phyloP scores from a whole-genome alignment of 768 basidiomycete genomes.

The Rickenella mellea region DNA sequence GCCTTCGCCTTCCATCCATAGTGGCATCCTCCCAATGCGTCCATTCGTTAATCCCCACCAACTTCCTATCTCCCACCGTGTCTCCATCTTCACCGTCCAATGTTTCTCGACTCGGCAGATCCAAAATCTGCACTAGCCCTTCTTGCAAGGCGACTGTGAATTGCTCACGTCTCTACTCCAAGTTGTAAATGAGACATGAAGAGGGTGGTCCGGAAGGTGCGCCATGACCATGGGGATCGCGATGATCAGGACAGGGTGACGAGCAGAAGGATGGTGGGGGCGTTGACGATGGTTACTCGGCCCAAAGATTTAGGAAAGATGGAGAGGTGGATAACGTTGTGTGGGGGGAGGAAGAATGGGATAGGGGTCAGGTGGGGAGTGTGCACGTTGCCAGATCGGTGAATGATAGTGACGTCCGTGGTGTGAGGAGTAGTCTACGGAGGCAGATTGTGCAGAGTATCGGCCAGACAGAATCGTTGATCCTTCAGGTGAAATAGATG shows the following conservation, averaged over 20 bases:
- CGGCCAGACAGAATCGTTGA: conserved; percentile 83
- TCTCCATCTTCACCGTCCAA: conserved; percentile 57
- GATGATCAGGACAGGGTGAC: too few species aligned
- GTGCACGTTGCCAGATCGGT: conserved; percentile 57
- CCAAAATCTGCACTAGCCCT: conserved; percentile 74
- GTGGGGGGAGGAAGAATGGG: conserved; percentile 24
- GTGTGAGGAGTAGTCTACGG: conserved; percentile 40
- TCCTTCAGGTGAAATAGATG: conserved; percentile 85
- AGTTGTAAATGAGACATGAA: conserved; percentile 53
- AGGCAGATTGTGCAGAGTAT: conserved; percentile 84
- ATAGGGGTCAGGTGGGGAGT: conserved; percentile 40
- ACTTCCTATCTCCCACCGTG: conserved; percentile 19
- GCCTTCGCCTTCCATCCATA: conserved; percentile 45
- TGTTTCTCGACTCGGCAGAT: conserved; percentile 65
- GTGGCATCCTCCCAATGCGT: conserved; percentile 16
- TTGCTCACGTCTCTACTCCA: conserved; percentile 70
- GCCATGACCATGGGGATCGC: too few species aligned
- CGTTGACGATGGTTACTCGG: too few species aligned
- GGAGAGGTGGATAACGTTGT: too few species aligned
- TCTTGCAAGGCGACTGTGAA: conserved; percentile 82
- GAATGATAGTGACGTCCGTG: conserved; percentile 36
- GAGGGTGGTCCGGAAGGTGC: conserved; percentile 44
- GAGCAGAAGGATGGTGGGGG: too few species aligned
- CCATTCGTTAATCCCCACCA: conserved; percentile 24
- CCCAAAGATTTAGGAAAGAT: too few species aligned